Conservation (phyloP, 179 eudicot species). For the Spinacia oleracea region DNA sequence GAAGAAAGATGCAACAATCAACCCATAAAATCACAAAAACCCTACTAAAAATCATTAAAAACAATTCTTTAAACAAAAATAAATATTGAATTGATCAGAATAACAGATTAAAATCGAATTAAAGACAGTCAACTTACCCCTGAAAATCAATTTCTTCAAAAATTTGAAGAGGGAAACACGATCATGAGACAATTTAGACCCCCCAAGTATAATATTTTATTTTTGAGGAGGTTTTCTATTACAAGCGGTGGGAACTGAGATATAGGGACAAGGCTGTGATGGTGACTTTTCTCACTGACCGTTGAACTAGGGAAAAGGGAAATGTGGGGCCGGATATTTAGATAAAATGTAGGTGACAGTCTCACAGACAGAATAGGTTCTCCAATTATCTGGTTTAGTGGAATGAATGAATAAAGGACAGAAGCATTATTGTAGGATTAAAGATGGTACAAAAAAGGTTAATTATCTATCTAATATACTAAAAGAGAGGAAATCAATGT, state of each 20-base stretch:
- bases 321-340: constrained; percentile 17
- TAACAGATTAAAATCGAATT: not conserved
- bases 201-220: too few relatives aligned
- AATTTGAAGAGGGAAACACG: constrained; percentile 3
- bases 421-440: too few relatives aligned
- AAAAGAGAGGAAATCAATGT: too few relatives aligned
- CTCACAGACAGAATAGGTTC: too few relatives aligned
- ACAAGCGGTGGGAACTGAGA: constrained; percentile 9
- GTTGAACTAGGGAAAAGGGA: too few relatives aligned
- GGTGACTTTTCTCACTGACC: not conserved
- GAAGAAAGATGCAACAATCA: too few relatives aligned
- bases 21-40: not conserved
- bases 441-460: too few relatives aligned
- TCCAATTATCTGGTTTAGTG: too few relatives aligned
- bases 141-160: not conserved
- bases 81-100: not conserved
- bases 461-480: too few relatives aligned
- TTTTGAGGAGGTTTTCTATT: not conserved
- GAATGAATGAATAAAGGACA: too few relatives aligned
- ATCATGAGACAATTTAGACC: too few relatives aligned
- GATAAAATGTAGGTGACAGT: too few relatives aligned
- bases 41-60: not conserved
- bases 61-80: not conserved
- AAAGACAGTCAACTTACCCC: not conserved
- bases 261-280: constrained; percentile 12